A percentile compares a stretch with the other conserved stretches of the same genome.
Evolutionary conservation across 2,329 filamentous ascomycete species (phyloP).

Genomic region (Laburnicola sp.): DNA sequence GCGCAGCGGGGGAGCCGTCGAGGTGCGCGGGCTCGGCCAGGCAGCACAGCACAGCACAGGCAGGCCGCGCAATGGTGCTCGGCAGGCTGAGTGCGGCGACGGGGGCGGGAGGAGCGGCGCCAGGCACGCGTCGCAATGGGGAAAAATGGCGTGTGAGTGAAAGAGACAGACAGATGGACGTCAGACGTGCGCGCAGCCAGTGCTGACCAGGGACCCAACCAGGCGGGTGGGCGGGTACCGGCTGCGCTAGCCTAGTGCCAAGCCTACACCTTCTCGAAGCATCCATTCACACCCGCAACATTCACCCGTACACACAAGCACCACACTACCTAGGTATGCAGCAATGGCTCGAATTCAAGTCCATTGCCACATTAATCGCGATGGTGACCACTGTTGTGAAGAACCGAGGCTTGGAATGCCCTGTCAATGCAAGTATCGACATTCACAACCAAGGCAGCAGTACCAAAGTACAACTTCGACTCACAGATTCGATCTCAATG

Average conservation of each 20-base stretch:
- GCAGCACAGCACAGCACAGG: slow-evolving; percentile 10
- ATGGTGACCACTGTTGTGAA: too few relatives aligned
- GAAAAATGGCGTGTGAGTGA: background rate
- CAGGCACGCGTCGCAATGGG: background rate
- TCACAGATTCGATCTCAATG: too few relatives aligned
- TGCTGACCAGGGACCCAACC: slow-evolving; percentile 9
- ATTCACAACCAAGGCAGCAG: too few relatives aligned
- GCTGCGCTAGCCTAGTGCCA: slow-evolving; percentile 1
- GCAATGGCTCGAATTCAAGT: background rate
- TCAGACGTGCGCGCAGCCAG: background rate
- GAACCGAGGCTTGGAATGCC: too few relatives aligned
- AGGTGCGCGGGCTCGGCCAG: background rate
- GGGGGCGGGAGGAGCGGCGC: slow-evolving; percentile 1
- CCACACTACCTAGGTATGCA: background rate
- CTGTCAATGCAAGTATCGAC: too few relatives aligned
- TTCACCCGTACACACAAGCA: background rate
- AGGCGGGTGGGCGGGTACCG: slow-evolving; percentile 5
- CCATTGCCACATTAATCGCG: too few relatives aligned
- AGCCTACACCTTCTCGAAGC: background rate
- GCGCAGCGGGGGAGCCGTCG: background rate
- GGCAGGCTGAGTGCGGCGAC: background rate
- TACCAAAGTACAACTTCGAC: too few relatives aligned
- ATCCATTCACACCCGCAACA: background rate
- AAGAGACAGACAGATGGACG: background rate
- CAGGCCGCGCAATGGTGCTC: slow-evolving; percentile 3